Evolutionary conservation across 2,329 filamentous ascomycete genomes (phyloP), one percentile per base, ranked within the genome.

Genomic region (Dothideomycetes sp.): DNA sequence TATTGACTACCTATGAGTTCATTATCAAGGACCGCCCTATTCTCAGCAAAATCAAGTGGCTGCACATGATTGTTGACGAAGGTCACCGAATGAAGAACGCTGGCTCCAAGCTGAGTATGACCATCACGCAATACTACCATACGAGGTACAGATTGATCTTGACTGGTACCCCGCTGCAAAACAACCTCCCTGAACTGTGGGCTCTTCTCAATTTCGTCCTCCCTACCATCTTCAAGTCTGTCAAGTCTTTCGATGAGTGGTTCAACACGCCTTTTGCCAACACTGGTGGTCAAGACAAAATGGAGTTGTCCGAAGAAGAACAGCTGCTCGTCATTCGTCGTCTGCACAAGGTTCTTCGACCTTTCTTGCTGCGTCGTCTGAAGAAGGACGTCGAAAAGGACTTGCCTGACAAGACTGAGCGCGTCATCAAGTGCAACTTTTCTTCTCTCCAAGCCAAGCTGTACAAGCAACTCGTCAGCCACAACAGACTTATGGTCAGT

Each of bases 371-470:
- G 41, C 85, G 91, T 68, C 91, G 91, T 78, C 71, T 98, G 55
- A 98, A 98, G 78, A 96, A 94, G 67, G 91, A 98, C 68, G 91
- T 98, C 59, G 91, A 98, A 63, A 95, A 96, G 65, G 91, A 98
- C 62, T 70, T 98, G 46, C 91, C 91, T 1, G 89, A 98, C 73
- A 98, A 98, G 75, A 93, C 91, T 24, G 91, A 98, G 62, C 91
- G 93, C 65, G 89, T 98, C 60, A 87, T 98, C 76, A 96, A 98
- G 69, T 96, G 89, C 72, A 93, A 89, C 61, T 94, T 96, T 65
- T 98, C 91, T 36, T 81, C 91, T 1, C 70, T 98, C 47, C 91
- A 98, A 60, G 76, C 84, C 43, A 91, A 88, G 56, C 72, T 98
- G 31, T 94, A 98, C 74, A 94, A 94, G 67, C 91, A 98, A 59